Evolutionary conservation across 2,329 filamentous ascomycete species (phyloP).

Genomic region (Endothia cerciana): DNA sequence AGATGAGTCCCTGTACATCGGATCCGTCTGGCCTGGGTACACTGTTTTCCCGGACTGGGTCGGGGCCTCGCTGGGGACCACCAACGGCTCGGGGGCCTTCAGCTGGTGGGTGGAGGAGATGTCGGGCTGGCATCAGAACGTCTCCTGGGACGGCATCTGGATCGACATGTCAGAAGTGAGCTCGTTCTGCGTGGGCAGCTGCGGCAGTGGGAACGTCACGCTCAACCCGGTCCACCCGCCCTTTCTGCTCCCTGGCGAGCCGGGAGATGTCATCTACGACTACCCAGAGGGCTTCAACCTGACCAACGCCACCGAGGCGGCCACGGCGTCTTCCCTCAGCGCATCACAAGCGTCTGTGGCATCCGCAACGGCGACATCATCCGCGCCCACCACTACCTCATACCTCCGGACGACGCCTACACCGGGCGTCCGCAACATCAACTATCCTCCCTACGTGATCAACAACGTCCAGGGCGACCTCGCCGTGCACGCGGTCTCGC

Average conservation of each 20-base stretch:
- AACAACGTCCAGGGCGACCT: conserved; percentile 75
- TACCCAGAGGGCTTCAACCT: conserved; percentile 73
- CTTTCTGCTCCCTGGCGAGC: conserved; percentile 68
- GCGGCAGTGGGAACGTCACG: conserved; percentile 66
- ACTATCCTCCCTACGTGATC: conserved; percentile 77
- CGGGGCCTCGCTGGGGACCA: conserved; percentile 51
- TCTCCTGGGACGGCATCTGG: conserved; percentile 58
- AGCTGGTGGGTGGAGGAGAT: conserved; percentile 72
- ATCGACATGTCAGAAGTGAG: conserved; percentile 63
- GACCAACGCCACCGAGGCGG: conserved; percentile 70
- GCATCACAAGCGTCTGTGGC: conserved; percentile 42
- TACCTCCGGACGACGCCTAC: conserved; percentile 65
- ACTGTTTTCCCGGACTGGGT: conserved; percentile 76
- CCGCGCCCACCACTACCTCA: conserved; percentile 43
- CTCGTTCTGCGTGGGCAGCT: conserved; percentile 73
- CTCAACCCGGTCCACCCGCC: conserved; percentile 71
- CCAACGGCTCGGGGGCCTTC: conserved; percentile 64
- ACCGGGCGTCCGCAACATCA: conserved; percentile 66
- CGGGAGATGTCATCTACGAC: conserved; percentile 59
- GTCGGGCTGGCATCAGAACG: conserved; percentile 55
- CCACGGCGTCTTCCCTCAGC: conserved; percentile 58
- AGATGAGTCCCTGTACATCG: conserved; percentile 60
- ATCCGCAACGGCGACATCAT: conserved; percentile 29
- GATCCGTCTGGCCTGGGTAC: conserved; percentile 75
- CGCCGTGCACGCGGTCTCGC: conserved; percentile 72